Base-by-base conservation (phyloP, 352 stramenopile genomes). In the Pythium plurisporium region DNA sequence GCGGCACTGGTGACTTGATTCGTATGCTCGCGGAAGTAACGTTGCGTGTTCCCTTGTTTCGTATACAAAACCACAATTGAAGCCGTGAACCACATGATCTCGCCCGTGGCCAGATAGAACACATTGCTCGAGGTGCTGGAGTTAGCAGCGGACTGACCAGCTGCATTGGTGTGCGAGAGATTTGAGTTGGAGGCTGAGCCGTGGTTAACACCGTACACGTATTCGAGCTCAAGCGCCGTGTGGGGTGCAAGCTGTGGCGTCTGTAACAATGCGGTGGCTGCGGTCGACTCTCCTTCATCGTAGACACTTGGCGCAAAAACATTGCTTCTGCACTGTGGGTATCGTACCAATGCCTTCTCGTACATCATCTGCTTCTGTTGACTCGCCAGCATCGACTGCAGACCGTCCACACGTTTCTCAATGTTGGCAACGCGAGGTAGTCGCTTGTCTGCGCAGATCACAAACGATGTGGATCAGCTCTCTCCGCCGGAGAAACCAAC, bases 391-490 rank as follows among this genome's bases (percentile, higher is more conserved):
- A 82, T 49, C 19, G 69, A 50, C 26, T 81, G 67, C 17, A 77
- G 48, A 0, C 63, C 71, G 22, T 82, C 70, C 14, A 48, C 45
- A n/a, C 73, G 70, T 53, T 88, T 88, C 31, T 87, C 80, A 11
- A 90, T 90, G 48, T 79, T 72, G 4, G 80, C 80, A 20, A 90
- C 80, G 17, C 80, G 76, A 41, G 80, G 80, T 8, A 90, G 65
- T 44, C 82, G 75, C 61, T 87, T 88, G 49, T 86, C 80, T 90
- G 37, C 5, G 25, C 2, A 61, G 27, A 44, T 41, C 47, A 40
- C 20, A 25, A 44, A 49, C 14, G 42, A 11, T 34, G 15, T 36
- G 10, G 22, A 49, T 44, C 14, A 20, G 37, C 3, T 15, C 33
- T 15, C 10, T 10, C 33, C 33, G 33, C 33, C 10, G 33, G 33